Evolutionary conservation across 2,329 filamentous ascomycete genomes (phyloP).

Genomic region (Ceratocystis cubensis): DNA sequence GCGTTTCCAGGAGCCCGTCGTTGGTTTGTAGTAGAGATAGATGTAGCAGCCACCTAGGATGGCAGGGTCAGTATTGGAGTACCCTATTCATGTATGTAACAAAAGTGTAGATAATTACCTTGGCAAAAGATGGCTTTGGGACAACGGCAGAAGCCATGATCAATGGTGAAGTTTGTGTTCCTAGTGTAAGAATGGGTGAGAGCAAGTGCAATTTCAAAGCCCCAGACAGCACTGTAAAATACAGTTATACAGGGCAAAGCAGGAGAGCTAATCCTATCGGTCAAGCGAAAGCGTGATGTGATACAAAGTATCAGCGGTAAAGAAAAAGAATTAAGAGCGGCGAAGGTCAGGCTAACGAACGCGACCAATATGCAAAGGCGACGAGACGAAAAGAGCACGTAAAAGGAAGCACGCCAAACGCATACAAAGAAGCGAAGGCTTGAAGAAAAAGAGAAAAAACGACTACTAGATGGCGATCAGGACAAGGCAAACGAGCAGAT

Average conservation of each 20-base stretch:
- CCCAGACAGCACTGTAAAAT: not conserved
- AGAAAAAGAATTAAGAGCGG: not conserved
- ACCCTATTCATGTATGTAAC: not conserved
- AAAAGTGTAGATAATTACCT: constrained; percentile 37
- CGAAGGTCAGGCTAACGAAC: not conserved
- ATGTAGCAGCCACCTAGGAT: constrained; percentile 39
- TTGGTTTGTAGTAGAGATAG: not conserved
- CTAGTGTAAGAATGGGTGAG: constrained; percentile 10
- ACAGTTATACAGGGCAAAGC: not conserved
- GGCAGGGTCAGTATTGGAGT: constrained; percentile 1
- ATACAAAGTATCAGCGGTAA: constrained; percentile 8
- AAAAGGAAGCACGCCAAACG: not conserved
- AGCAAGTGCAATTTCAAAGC: not conserved
- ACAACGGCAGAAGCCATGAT: constrained; percentile 38
- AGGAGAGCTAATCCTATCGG: not conserved
- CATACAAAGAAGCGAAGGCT: not conserved
- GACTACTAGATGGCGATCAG: constrained; percentile 21
- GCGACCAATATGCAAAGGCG: not conserved
- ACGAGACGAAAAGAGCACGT: not conserved
- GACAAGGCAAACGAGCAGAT: constrained; percentile 11
- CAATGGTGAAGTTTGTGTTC: not conserved
- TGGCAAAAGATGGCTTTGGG: constrained; percentile 60
- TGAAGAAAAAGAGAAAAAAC: constrained; percentile 22
- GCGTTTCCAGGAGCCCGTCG: constrained; percentile 24
- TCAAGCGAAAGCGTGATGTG: not conserved